A percentile compares a stretch with the other conserved stretches of the same genome.
Evolutionary conservation across 164 flowering plant species (phyloP).

Genomic region (Kalanchoe fedtschenkoi): DNA sequence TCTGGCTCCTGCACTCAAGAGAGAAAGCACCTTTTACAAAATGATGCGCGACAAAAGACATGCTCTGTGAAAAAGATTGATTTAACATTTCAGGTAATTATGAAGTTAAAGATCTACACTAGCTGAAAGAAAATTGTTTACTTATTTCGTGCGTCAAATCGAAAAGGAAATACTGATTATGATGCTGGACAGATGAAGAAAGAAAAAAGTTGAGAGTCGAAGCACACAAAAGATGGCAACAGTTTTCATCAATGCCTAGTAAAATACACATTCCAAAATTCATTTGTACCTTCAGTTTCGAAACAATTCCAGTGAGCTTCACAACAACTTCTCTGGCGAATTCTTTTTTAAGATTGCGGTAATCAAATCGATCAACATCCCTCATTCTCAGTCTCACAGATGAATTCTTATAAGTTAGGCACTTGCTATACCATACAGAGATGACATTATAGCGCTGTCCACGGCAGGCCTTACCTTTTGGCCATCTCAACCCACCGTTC

Average conservation of each 20-base stretch:
- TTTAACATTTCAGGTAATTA: too few species aligned
- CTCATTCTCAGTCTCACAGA: background rate
- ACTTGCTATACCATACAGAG: too few species aligned
- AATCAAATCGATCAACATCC: conserved; percentile 1
- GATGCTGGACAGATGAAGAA: too few species aligned
- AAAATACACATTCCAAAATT: too few species aligned
- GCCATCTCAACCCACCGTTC: conserved; percentile 3
- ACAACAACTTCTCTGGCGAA: background rate
- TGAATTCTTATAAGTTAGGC: background rate
- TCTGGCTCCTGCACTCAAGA: background rate
- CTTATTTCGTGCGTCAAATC: too few species aligned
- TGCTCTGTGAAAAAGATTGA: background rate
- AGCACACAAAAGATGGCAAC: background rate
- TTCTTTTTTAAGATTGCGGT: background rate
- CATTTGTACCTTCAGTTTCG: background rate
- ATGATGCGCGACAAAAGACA: too few species aligned
- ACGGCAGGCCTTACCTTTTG: background rate
- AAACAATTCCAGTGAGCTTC: background rate
- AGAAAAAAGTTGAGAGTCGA: background rate
- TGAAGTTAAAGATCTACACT: too few species aligned
- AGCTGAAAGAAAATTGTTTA: too few species aligned
- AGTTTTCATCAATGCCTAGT: background rate
- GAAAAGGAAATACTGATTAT: too few species aligned
- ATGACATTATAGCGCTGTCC: background rate
- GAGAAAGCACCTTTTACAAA: background rate